Evolutionary conservation across 108 stramenopile genomes (phyloP).

Genomic region (Tribonema minus): DNA sequence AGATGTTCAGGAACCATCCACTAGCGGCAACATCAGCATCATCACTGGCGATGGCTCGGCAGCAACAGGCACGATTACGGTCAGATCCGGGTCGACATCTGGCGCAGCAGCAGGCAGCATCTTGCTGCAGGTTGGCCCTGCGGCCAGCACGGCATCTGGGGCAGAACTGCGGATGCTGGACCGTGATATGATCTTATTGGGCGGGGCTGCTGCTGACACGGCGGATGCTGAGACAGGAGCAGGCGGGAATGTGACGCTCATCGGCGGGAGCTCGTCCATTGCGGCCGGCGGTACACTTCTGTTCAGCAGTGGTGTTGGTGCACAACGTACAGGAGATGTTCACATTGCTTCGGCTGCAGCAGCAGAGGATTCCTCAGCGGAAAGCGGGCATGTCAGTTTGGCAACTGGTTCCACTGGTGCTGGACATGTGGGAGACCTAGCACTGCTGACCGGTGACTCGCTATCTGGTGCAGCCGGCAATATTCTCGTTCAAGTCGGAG

Average conservation of each 20-base stretch:
- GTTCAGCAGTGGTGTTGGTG: too few species aligned
- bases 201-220: too few species aligned
- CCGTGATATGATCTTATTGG: not conserved
- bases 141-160: not conserved
- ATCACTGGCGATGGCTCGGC: conserved; percentile 12
- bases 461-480: too few species aligned
- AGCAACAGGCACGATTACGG: conserved; percentile 9
- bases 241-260: too few species aligned
- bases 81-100: not conserved
- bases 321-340: too few species aligned
- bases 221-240: too few species aligned
- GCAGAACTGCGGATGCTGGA: not conserved
- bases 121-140: not conserved
- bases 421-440: conserved; percentile 1
- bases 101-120: not conserved
- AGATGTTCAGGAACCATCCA: not conserved
- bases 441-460: not conserved
- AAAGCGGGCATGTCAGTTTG: not conserved
- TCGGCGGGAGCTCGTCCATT: too few species aligned
- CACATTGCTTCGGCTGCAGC: too few species aligned
- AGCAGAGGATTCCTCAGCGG: not conserved
- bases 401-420: conserved; percentile 1
- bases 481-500: not conserved
- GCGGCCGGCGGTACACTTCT: too few species aligned
- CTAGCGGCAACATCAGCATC: conserved; percentile 8